Conservation (phyloP, 1,284 basidiomycete genomes). For the Wolfiporia cocos region DNA sequence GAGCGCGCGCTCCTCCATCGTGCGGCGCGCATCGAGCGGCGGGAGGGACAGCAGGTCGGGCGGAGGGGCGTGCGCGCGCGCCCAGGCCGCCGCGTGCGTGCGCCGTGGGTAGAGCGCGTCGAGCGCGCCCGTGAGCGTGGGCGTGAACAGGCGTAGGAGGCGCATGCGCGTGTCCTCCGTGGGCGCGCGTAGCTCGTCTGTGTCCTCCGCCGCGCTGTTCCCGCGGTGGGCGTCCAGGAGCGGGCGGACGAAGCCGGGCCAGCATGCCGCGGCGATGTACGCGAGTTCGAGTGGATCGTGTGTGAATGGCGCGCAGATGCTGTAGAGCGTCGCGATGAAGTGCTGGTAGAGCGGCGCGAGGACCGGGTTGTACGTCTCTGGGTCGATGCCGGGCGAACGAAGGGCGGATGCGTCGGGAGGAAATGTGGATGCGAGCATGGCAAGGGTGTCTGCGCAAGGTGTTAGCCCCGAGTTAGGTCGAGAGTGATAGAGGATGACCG, state of each 20-base stretch:
- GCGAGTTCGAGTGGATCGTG: slow-evolving; percentile 65
- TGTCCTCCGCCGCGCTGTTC: neutral
- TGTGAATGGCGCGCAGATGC: slow-evolving; percentile 60
- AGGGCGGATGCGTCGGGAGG: slow-evolving; percentile 8
- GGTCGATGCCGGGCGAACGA: slow-evolving; percentile 14
- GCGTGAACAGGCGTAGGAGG: slow-evolving; percentile 51
- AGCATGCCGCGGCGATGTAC: slow-evolving; percentile 73
- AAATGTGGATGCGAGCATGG: slow-evolving; percentile 31
- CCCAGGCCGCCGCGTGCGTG: slow-evolving; percentile 58
- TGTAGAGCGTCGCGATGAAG: slow-evolving; percentile 60
- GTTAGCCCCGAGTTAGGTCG: neutral
- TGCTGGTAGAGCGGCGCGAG: slow-evolving; percentile 58
- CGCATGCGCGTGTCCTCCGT: slow-evolving; percentile 57
- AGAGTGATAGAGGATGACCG: slow-evolving; percentile 10
- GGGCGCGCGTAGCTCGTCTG: slow-evolving; percentile 30
- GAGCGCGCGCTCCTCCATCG: slow-evolving; percentile 4
- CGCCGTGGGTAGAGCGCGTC: slow-evolving; percentile 61
- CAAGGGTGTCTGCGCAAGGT: slow-evolving; percentile 28
- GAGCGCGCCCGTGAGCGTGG: slow-evolving; percentile 53
- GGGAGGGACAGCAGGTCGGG: slow-evolving; percentile 24
- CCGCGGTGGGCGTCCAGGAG: slow-evolving; percentile 45
- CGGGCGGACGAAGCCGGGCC: slow-evolving; percentile 73
- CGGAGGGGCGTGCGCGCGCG: slow-evolving; percentile 36
- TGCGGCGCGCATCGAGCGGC: slow-evolving; percentile 3
- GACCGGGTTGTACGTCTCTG: slow-evolving; percentile 42